These are phyloP conservation scores for Cladosporium sp. DNA, from an alignment of 2,329 filamentous ascomycete species.

Conservation along the genomic window DNA sequence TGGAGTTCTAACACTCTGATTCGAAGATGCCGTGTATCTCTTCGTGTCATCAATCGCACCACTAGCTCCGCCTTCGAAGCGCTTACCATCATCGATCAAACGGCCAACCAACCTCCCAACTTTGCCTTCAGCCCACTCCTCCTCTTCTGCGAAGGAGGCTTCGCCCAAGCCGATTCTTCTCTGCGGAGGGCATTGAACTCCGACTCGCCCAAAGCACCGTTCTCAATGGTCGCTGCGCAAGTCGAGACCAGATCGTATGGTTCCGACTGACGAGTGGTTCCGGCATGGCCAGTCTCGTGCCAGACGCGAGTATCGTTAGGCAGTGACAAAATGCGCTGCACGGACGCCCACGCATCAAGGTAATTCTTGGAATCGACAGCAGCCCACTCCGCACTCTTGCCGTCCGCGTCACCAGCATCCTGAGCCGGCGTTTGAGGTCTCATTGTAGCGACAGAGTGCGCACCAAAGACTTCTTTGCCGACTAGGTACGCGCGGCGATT, in stretches of 20 bases:
- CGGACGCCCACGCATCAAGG: conserved; percentile 4
- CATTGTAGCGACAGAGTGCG: background rate
- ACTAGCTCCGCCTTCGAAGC: no score
- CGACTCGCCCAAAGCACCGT: background rate
- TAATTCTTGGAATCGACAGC: background rate
- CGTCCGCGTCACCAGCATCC: background rate
- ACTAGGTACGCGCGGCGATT: conserved; percentile 9
- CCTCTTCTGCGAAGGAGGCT: no score
- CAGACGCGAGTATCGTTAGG: conserved; percentile 1
- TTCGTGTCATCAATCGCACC: no score
- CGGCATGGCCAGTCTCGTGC: background rate
- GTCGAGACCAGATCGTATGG: background rate
- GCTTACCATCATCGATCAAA: no score
- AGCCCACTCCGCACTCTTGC: background rate
- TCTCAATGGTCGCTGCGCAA: background rate
- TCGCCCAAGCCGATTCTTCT: no score
- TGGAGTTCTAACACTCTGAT: no score
- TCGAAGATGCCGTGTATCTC: no score
- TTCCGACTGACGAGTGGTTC: background rate
- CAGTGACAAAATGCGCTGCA: background rate
- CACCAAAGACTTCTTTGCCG: conserved; percentile 8
- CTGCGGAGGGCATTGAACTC: background rate
- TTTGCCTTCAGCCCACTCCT: no score
- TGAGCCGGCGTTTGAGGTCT: background rate
- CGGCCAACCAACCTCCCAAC: no score